Evolutionary conservation across 2,329 filamentous ascomycete genomes (phyloP), one percentile per base, ranked within the genome.

Genomic region (Graphium sp.): DNA sequence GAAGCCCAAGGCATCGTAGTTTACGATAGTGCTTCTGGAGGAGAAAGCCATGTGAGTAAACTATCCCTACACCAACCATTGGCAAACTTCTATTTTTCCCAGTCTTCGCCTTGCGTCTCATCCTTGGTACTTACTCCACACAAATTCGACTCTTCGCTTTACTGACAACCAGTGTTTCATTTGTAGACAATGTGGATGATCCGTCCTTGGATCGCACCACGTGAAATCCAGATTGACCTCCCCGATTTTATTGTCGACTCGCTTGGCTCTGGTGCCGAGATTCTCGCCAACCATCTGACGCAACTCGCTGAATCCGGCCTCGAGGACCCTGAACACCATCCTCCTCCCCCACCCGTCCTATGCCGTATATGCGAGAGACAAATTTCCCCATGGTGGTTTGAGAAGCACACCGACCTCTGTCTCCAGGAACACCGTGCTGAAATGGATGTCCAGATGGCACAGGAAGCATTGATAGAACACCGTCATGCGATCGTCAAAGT

Each of bases 111-210:
- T 18, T 14, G n/a, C n/a, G n/a, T 15, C 4, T 11, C 10, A 12
- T 10, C 7, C 14, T 21, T 12, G 9, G 6, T 22, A 18, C 12
- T 26, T 22, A 10, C 11, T 16, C n/a, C 13, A 6, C 22, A 25
- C 12, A 19, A 17, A 18, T 19, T 11, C 7, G 14, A 13, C 13
- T n/a, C 4, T 22, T 15, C 23, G 24, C n/a, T 15, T 14, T 26
- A 19, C 34, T 37, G 30, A 39, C 20, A 10, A 11, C 13, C 13
- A 12, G 7, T 16, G 18, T 9, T 19, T n/a, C n/a, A n/a, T n/a
- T 12, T n/a, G 5, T 27, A 93, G 82, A 92, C 83, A 12, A 98
- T 98, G 91, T 98, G 89, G 89, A 98, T 98, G 84, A 72, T 98
- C 40, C 80, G 89, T 38, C 89, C 87, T 3, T 92, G 84, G 53